Evolutionary conservation across 495 filamentous ascomycete genomes (phyloP).

Genomic region (Apodospora peruviana): DNA sequence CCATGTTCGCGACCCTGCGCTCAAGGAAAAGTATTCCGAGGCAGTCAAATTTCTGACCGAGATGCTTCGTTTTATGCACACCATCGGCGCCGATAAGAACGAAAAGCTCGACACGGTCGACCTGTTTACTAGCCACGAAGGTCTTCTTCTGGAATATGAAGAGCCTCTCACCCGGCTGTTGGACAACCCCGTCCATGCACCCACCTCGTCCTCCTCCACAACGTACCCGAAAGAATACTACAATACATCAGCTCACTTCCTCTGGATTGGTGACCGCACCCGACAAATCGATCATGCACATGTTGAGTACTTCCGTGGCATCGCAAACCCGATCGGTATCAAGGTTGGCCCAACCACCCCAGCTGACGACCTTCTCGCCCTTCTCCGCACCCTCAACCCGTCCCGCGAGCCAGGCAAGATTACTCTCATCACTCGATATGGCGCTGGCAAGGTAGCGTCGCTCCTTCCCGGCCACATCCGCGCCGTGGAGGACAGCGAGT

Average conservation of each 20-base stretch:
- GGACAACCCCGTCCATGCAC: constrained; percentile 49
- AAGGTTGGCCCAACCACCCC: constrained; percentile 89
- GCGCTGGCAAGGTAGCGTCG: constrained; percentile 61
- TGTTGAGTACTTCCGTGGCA: constrained; percentile 94
- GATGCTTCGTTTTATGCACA: constrained; percentile 90
- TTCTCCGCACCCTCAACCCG: constrained; percentile 85
- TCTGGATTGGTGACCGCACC: constrained; percentile 97
- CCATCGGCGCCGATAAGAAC: constrained; percentile 81
- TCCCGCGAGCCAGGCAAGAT: constrained; percentile 77
- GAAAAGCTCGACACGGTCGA: constrained; percentile 90
- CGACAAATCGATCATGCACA: constrained; percentile 88
- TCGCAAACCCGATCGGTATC: constrained; percentile 91
- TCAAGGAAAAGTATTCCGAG: constrained; percentile 76
- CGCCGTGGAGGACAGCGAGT: constrained; percentile 66
- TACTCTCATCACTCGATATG: constrained; percentile 93
- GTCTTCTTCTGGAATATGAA: constrained; percentile 91
- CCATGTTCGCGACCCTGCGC: constrained; percentile 78
- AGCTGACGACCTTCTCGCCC: constrained; percentile 60
- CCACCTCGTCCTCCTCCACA: constrained; percentile 10
- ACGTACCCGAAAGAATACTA: constrained; percentile 53
- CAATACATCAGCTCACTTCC: constrained; percentile 91
- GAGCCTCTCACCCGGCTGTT: constrained; percentile 74
- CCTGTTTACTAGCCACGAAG: constrained; percentile 92
- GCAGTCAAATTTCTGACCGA: constrained; percentile 86
- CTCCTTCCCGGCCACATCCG: constrained; percentile 79